These are phyloP conservation scores for Austroboletus novae-zelandiae DNA, from an alignment of 1,284 basidiomycete species.

Conservation along the genomic window DNA sequence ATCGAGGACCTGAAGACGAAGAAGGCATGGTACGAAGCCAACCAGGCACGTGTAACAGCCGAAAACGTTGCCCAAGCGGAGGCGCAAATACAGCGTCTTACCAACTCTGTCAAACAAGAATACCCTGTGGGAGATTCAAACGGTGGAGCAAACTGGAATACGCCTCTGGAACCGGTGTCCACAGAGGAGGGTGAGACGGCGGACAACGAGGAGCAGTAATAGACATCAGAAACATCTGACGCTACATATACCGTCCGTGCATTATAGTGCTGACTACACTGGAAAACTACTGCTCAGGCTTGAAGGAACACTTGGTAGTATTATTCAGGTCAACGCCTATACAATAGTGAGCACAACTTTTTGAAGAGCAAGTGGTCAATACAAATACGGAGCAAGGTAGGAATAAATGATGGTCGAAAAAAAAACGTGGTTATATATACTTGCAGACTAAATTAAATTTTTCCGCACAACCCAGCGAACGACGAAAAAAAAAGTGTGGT, in stretches of 20 bases:
- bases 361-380: slow-evolving; percentile 30
- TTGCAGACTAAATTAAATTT: slow-evolving; percentile 32
- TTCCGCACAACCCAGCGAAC: slow-evolving; percentile 28
- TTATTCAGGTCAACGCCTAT: slow-evolving; percentile 32
- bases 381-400: slow-evolving; percentile 38
- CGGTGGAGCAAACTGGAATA: slow-evolving; percentile 40
- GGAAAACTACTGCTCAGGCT: slow-evolving; percentile 10
- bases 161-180: slow-evolving; percentile 43
- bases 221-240: slow-evolving; percentile 9
- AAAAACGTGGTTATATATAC: slow-evolving; percentile 33
- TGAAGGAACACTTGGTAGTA: slow-evolving; percentile 19
- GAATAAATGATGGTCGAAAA: slow-evolving; percentile 33
- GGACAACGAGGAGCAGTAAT: slow-evolving; percentile 42
- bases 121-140: slow-evolving; percentile 45
- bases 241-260: slow-evolving; percentile 11
- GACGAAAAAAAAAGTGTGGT: slow-evolving; percentile 19
- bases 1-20: slow-evolving; percentile 92
- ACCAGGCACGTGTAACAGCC: slow-evolving; percentile 64
- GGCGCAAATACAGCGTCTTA: slow-evolving; percentile 73
- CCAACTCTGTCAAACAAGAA: slow-evolving; percentile 43
- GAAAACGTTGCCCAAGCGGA: slow-evolving; percentile 80
- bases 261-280: slow-evolving; percentile 20
- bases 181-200: slow-evolving; percentile 32
- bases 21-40: slow-evolving; percentile 90
- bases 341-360: slow-evolving; percentile 33